Percentiles rank a stretch among this genome's conserved stretches.
These are phyloP conservation scores for Neocucurbitaria cava DNA, from an alignment of 2,329 filamentous ascomycete species.

Conservation along the genomic window DNA sequence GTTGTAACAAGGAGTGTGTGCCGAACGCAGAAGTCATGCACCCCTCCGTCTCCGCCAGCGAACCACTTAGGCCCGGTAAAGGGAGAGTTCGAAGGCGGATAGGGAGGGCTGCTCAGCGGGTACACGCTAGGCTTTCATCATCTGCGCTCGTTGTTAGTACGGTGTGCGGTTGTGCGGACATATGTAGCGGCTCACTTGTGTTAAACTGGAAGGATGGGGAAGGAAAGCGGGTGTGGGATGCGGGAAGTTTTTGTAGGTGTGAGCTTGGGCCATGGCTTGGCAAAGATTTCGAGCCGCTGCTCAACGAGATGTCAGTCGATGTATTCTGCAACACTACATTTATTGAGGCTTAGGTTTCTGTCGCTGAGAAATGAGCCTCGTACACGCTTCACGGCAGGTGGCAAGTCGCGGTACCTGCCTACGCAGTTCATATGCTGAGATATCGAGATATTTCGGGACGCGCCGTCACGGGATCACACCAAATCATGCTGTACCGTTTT, in stretches of 20 bases:
- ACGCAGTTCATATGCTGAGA: slow-evolving; percentile 42
- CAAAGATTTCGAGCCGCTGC: slow-evolving; percentile 26
- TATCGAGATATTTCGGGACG: slow-evolving; percentile 41
- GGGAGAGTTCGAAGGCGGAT: slow-evolving; percentile 81
- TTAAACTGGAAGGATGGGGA: slow-evolving; percentile 99
- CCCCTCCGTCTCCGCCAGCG: slow-evolving; percentile 67
- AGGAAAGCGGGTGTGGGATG: slow-evolving; percentile 33
- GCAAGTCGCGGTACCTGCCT: slow-evolving; percentile 21
- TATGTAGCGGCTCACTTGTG: slow-evolving; percentile 72
- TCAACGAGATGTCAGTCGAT: neutral
- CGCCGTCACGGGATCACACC: slow-evolving; percentile 38
- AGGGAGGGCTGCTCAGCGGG: slow-evolving; percentile 80
- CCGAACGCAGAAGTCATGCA: slow-evolving; percentile 99
- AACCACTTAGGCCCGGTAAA: slow-evolving; percentile 88
- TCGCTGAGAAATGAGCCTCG: slow-evolving; percentile 27
- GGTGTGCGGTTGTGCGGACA: neutral
- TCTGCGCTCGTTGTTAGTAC: slow-evolving; percentile 61
- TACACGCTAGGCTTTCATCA: slow-evolving; percentile 99
- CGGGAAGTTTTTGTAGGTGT: slow-evolving; percentile 45
- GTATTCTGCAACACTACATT: neutral
- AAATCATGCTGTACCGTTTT: slow-evolving; percentile 12
- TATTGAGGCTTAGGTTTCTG: neutral
- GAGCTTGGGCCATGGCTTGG: slow-evolving; percentile 28
- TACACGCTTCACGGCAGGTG: slow-evolving; percentile 23
- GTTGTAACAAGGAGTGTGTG: slow-evolving; percentile 96